Conservation (phyloP, 352 stramenopile species). For the Phytophthora parvispora region DNA sequence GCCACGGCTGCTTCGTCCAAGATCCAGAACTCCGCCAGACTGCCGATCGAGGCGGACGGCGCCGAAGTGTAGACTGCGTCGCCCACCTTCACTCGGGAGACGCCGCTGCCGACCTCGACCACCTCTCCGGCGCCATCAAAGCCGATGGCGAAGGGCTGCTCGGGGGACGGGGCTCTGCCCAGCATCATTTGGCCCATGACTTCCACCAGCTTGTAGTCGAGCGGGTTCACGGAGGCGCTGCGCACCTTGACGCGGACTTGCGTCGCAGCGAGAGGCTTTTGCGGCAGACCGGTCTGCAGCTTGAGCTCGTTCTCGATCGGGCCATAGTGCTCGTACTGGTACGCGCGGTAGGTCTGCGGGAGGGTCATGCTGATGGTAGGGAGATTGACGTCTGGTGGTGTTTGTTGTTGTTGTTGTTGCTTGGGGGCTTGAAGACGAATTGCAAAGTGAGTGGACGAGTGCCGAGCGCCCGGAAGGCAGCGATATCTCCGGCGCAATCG, state of each 20-base stretch:
- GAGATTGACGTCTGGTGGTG: no score
- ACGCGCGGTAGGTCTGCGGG: constrained; percentile 22
- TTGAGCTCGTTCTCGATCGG: constrained; percentile 21
- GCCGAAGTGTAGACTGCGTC: constrained; percentile 37
- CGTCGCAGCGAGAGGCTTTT: constrained; percentile 7
- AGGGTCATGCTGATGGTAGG: no score
- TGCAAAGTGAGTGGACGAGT: no score
- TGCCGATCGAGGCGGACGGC: constrained; percentile 4
- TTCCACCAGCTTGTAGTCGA: constrained; percentile 65
- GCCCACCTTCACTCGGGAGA: constrained; percentile 31
- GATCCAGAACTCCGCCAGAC: constrained; percentile 44
- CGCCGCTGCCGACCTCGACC: constrained; percentile 37
- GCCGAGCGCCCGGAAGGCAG: no score
- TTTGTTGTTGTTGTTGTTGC: no score
- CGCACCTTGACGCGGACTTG: constrained; percentile 69
- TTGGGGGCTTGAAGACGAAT: no score
- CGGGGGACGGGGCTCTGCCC: constrained; percentile 17
- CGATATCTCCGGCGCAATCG: no score
- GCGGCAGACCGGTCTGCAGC: constrained; percentile 10
- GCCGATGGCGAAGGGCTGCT: constrained; percentile 41
- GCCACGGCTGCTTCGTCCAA: constrained; percentile 27
- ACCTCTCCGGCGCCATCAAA: constrained; percentile 46
- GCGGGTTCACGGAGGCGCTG: constrained; percentile 62
- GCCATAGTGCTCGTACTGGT: constrained; percentile 23
- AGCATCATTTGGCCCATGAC: constrained; percentile 20